Percentiles rank a stretch among this genome's conserved stretches.
Conservation (phyloP, 1,284 basidiomycete genomes). For the Puccinia polysora region DNA sequence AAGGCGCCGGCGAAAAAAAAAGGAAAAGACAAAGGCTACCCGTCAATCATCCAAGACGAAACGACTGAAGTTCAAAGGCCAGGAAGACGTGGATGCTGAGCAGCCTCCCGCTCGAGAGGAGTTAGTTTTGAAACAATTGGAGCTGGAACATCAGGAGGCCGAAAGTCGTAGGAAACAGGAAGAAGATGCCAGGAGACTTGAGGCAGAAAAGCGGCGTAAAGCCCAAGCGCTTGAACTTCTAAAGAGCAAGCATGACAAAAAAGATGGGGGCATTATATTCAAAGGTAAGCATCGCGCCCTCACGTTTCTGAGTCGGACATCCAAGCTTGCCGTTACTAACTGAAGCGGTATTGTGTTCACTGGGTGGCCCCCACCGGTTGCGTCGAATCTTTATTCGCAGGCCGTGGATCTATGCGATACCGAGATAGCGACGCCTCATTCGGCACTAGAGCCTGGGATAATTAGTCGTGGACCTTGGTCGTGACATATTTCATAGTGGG, state of each 20-base stretch:
- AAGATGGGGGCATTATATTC: constrained; percentile 31
- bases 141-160: constrained; percentile 29
- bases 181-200: constrained; percentile 19
- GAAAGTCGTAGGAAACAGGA: constrained; percentile 13
- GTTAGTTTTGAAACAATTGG: constrained; percentile 9
- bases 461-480: too few relatives aligned
- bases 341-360: too few relatives aligned
- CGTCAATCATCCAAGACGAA: constrained; percentile 2
- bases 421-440: constrained; percentile 23
- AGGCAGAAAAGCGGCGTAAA: constrained; percentile 26
- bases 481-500: too few relatives aligned
- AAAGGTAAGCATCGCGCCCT: constrained; percentile 1
- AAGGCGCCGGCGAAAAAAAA: constrained; percentile 21
- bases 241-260: constrained; percentile 14
- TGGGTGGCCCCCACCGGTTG: background rate
- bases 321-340: too few relatives aligned
- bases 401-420: constrained; percentile 37
- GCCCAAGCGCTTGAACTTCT: constrained; percentile 32
- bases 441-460: constrained; percentile 31
- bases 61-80: constrained; percentile 31
- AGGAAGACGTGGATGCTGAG: background rate
- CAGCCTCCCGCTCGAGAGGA: constrained; percentile 20
- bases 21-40: constrained; percentile 14
- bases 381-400: background rate
- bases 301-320: background rate